Conservation (phyloP, 148 eudicot genomes). For the Silene uniflora region DNA sequence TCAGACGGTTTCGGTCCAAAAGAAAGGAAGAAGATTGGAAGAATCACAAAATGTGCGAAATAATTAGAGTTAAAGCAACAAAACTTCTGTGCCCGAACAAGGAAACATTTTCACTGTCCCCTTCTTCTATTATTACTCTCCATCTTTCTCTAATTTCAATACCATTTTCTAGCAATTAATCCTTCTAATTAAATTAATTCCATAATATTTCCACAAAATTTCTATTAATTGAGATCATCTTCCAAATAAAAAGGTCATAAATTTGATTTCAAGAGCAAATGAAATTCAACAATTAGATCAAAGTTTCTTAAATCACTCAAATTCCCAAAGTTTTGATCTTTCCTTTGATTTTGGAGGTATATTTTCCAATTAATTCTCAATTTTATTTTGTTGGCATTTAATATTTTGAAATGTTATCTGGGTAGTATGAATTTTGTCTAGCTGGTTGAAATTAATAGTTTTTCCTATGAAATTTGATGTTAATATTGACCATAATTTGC, state of each 20-base stretch:
- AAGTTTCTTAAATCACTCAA: constrained; percentile 1
- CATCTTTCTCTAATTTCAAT: not conserved
- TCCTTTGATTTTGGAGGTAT: constrained; percentile 18
- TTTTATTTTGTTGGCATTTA: constrained; percentile 14
- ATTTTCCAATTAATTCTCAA: constrained; percentile 1
- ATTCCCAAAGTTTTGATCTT: constrained; percentile 5
- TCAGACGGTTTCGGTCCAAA: no score
- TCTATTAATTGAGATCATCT: not conserved
- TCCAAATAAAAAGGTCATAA: not conserved
- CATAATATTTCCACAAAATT: not conserved
- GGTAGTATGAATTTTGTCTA: no score
- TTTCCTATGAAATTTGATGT: no score
- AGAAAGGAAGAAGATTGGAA: no score
- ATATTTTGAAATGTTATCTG: not conserved
- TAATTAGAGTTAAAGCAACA: no score
- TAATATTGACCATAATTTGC: not conserved
- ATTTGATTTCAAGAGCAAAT: not conserved
- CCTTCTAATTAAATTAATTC: not conserved
- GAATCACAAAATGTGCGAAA: no score
- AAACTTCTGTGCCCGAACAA: not conserved
- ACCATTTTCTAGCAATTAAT: not conserved
- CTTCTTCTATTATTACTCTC: not conserved
- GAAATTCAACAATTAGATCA: constrained; percentile 5
- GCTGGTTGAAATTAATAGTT: no score
- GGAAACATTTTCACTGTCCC: not conserved